phyloP scores from a whole-genome alignment of 768 basidiomycete genomes.

The Hemileccinum rubropunctum region DNA sequence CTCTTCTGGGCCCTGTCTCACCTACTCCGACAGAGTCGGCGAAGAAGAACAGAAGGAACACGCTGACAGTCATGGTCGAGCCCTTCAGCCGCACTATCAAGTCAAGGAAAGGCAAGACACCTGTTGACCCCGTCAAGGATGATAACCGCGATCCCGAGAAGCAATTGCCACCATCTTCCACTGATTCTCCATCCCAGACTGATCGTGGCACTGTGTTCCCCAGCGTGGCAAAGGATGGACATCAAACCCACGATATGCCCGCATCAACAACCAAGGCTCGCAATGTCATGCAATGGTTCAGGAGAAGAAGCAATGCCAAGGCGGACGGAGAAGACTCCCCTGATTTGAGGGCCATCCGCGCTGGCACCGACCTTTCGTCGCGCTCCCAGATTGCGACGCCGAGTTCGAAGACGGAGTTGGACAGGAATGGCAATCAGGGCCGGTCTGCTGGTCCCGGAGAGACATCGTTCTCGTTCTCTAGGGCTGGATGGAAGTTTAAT shows the following conservation, averaged over 20 bases:
- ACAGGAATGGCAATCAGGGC: slow-evolving; percentile 18
- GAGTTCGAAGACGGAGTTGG: slow-evolving; percentile 22
- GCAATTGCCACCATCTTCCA: slow-evolving; percentile 31
- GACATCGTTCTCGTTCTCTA: slow-evolving; percentile 37
- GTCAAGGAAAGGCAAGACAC: slow-evolving; percentile 34
- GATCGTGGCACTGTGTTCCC: slow-evolving; percentile 26
- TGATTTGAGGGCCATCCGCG: slow-evolving; percentile 9
- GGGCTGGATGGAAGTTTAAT: slow-evolving; percentile 34
- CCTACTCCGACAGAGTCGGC: slow-evolving; percentile 27
- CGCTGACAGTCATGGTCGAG: slow-evolving; percentile 85
- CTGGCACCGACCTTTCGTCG: slow-evolving; percentile 25
- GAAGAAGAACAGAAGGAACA: slow-evolving; percentile 74
- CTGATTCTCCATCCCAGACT: slow-evolving; percentile 27
- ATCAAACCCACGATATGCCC: slow-evolving; percentile 41
- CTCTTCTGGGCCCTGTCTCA: slow-evolving; percentile 38
- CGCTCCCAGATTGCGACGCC: slow-evolving; percentile 32
- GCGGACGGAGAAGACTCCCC: slow-evolving; percentile 26
- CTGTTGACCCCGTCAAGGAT: slow-evolving; percentile 42
- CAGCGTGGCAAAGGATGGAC: slow-evolving; percentile 25
- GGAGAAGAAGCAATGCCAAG: slow-evolving; percentile 58
- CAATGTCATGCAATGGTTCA: slow-evolving; percentile 99
- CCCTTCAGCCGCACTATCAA: slow-evolving; percentile 55
- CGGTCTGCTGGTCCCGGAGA: slow-evolving; percentile 29
- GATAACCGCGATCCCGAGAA: slow-evolving; percentile 39
- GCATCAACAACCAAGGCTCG: slow-evolving; percentile 86